These are phyloP conservation scores for Umbelopsis sp. DNA, from an alignment of 192 early-diverging fungal genomes.

Conservation along the genomic window DNA sequence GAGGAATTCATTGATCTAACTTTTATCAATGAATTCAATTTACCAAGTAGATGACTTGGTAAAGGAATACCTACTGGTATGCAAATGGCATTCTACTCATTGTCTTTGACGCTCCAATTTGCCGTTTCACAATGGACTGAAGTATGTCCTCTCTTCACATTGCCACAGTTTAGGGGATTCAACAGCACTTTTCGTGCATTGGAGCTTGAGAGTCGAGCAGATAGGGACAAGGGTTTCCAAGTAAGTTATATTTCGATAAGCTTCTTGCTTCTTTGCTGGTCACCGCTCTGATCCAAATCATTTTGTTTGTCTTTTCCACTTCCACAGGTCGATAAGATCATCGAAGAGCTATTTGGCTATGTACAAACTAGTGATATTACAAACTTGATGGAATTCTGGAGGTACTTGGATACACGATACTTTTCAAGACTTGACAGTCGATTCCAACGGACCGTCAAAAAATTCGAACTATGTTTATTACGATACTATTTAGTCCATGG, in stretches of 20 bases:
- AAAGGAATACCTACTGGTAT: slow-evolving; percentile 68
- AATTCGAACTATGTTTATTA: slow-evolving; percentile 62
- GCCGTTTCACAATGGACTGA: too few relatives aligned
- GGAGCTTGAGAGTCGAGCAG: slow-evolving; percentile 52
- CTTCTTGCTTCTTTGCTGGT: not conserved
- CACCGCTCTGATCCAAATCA: slow-evolving; percentile 3
- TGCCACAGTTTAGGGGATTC: slow-evolving; percentile 61
- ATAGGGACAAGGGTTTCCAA: slow-evolving; percentile 65
- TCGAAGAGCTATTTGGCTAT: slow-evolving; percentile 55
- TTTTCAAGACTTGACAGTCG: slow-evolving; percentile 64
- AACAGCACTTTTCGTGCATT: slow-evolving; percentile 57
- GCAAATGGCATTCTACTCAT: not conserved
- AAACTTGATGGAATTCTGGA: slow-evolving; percentile 57
- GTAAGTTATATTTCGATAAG: slow-evolving; percentile 17
- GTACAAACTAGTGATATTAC: slow-evolving; percentile 53
- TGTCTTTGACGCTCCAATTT: too few relatives aligned
- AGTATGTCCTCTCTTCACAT: too few relatives aligned
- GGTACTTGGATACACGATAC: slow-evolving; percentile 63
- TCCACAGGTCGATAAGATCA: slow-evolving; percentile 62
- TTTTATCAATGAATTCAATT: slow-evolving; percentile 56
- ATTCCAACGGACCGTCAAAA: slow-evolving; percentile 55
- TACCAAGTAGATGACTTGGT: slow-evolving; percentile 65
- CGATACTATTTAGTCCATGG: slow-evolving; percentile 63
- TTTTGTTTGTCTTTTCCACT: not conserved
- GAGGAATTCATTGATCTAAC: not conserved